Percentiles rank a stretch among this genome's conserved stretches.
Conservation (phyloP, 768 basidiomycete species). For the Pisolithus sp. region DNA sequence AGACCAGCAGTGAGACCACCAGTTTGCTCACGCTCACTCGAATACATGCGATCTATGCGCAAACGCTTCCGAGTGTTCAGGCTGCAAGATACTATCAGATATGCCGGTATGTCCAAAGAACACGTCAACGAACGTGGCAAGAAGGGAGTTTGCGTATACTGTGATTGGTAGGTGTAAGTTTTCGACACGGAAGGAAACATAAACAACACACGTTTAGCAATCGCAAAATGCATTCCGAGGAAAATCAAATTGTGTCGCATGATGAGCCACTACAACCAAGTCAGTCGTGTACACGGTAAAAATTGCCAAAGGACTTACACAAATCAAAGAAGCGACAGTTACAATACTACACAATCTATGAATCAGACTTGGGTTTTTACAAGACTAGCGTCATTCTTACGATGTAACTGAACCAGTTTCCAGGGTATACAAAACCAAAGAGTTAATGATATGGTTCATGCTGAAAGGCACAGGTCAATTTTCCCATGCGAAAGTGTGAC, state of each 20-base stretch:
- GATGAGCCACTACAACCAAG: conserved; percentile 17
- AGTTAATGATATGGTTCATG: conserved; percentile 44
- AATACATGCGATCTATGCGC: conserved; percentile 16
- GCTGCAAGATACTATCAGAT: conserved; percentile 3
- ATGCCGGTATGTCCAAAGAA: neutral
- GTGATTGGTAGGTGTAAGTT: neutral
- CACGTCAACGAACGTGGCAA: conserved; percentile 23
- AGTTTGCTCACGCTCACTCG: conserved; percentile 23
- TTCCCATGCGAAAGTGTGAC: neutral
- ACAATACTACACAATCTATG: conserved; percentile 15
- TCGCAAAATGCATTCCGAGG: conserved; percentile 30
- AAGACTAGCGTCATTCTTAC: conserved; percentile 10
- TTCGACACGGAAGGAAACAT: too few species aligned
- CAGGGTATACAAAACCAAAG: conserved; percentile 44
- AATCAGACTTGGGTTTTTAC: neutral
- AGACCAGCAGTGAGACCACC: conserved; percentile 2
- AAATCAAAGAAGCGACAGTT: conserved; percentile 28
- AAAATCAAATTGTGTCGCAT: conserved; percentile 33
- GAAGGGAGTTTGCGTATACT: conserved; percentile 31
- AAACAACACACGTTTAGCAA: conserved; percentile 23
- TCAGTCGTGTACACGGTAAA: neutral
- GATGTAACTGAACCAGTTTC: conserved; percentile 48
- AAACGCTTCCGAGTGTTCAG: conserved; percentile 28
- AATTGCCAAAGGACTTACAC: conserved; percentile 14
- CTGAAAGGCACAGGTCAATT: conserved; percentile 17